Evolutionary conservation across 2,329 filamentous ascomycete genomes (phyloP).

Genomic region (Scedosporium apiospermum): DNA sequence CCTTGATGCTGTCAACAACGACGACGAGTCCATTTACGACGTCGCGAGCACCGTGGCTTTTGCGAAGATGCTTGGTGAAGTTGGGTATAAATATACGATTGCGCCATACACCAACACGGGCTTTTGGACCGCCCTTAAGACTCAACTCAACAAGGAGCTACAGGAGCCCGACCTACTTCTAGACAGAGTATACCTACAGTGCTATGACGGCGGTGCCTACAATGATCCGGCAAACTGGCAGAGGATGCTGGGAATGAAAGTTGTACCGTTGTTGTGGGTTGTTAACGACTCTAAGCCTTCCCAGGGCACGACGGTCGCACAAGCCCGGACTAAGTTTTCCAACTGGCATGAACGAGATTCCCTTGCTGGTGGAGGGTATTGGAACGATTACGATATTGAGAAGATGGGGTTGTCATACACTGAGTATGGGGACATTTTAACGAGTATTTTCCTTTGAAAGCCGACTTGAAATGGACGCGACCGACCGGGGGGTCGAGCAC

Average conservation of each 20-base stretch:
- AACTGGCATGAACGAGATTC: conserved; percentile 20
- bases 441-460: conserved; percentile 14
- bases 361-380: conserved; percentile 31
- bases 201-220: conserved; percentile 32
- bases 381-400: conserved; percentile 37
- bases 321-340: conserved; percentile 24
- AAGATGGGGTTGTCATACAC: conserved; percentile 29
- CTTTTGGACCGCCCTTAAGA: conserved; percentile 25
- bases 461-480: too few species aligned
- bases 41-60: conserved; percentile 30
- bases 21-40: conserved; percentile 34
- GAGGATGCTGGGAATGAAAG: conserved; percentile 25
- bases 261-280: conserved; percentile 34
- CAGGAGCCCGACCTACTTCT: conserved; percentile 16
- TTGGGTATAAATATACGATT: conserved; percentile 32
- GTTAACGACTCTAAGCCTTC: conserved; percentile 34
- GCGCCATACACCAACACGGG: conserved; percentile 29
- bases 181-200: conserved; percentile 32
- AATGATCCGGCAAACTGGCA: conserved; percentile 31
- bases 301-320: conserved; percentile 25
- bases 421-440: conserved; percentile 19
- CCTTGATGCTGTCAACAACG: conserved; percentile 36
- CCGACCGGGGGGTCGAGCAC: too few species aligned
- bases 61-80: conserved; percentile 27
- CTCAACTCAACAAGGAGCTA: conserved; percentile 19